Evolutionary conservation across 305 asterid genomes (phyloP).

Genomic region (Ajuga reptans): DNA sequence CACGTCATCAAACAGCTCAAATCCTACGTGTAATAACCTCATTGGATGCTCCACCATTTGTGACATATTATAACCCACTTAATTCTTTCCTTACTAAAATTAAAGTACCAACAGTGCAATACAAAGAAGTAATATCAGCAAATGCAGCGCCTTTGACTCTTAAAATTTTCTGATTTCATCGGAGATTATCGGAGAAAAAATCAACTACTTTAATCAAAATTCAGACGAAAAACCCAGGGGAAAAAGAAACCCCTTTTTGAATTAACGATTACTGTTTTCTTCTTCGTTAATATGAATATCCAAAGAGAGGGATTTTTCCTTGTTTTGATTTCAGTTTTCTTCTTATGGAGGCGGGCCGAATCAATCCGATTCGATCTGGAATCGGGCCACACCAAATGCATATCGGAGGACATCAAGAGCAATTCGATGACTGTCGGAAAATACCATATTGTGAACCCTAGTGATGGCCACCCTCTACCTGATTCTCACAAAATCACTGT

Average conservation of each 20-base stretch:
- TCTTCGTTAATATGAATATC: constrained; percentile 29
- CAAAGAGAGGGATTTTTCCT: constrained; percentile 21
- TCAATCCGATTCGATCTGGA: constrained; percentile 76
- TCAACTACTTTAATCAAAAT: not conserved
- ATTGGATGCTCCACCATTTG: constrained; percentile 19
- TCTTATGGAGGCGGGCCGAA: constrained; percentile 40
- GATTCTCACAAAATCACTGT: constrained; percentile 80
- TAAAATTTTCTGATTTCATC: constrained; percentile 16
- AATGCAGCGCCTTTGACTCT: constrained; percentile 18
- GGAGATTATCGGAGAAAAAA: not conserved
- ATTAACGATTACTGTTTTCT: not conserved
- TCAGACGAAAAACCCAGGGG: constrained; percentile 9
- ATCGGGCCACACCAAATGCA: constrained; percentile 84
- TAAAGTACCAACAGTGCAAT: not conserved
- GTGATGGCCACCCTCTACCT: constrained; percentile 74
- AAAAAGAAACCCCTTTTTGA: not conserved
- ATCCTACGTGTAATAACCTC: constrained; percentile 21
- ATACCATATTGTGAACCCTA: constrained; percentile 69
- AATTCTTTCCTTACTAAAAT: not conserved
- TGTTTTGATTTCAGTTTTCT: constrained; percentile 35
- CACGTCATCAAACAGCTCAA: not conserved
- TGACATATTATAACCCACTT: constrained; percentile 22
- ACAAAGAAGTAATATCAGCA: constrained; percentile 12
- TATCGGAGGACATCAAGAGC: constrained; percentile 79
- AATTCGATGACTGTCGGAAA: constrained; percentile 92